phyloP scores from a whole-genome alignment of 202 grass and related monocot genomes.

The Dendrocalamus latiflorus region DNA sequence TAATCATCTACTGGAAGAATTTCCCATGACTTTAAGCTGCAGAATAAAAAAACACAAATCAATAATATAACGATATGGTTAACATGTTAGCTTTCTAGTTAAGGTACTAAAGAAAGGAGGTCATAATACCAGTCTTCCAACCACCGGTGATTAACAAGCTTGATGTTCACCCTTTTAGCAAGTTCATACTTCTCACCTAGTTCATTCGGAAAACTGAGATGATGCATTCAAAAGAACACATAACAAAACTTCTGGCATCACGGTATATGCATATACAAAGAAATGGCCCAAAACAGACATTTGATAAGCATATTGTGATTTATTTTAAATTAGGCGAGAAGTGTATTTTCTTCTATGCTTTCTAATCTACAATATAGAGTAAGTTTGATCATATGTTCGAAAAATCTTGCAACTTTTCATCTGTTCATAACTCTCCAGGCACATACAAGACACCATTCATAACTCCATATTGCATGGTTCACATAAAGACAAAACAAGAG shows the following conservation, averaged over 20 bases:
- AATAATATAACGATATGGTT: background rate
- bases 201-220: constrained; percentile 18
- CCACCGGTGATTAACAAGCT: constrained; percentile 79
- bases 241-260: background rate
- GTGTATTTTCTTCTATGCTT: background rate
- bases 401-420: too few relatives aligned
- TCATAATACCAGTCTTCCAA: constrained; percentile 77
- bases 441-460: background rate
- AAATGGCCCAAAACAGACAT: background rate
- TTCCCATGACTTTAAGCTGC: constrained; percentile 83
- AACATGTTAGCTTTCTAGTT: background rate
- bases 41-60: background rate
- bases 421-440: background rate
- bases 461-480: background rate
- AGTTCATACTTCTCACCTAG: constrained; percentile 82
- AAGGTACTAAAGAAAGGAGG: background rate
- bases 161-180: constrained; percentile 72
- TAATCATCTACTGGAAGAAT: too few relatives aligned
- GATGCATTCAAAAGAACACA: background rate
- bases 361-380: background rate
- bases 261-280: background rate
- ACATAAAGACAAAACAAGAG: background rate
- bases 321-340: background rate
- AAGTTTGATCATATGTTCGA: background rate
- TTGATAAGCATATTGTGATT: background rate